Base-by-base conservation (phyloP, 1,284 basidiomycete species). In the Xanthoconium separans region DNA sequence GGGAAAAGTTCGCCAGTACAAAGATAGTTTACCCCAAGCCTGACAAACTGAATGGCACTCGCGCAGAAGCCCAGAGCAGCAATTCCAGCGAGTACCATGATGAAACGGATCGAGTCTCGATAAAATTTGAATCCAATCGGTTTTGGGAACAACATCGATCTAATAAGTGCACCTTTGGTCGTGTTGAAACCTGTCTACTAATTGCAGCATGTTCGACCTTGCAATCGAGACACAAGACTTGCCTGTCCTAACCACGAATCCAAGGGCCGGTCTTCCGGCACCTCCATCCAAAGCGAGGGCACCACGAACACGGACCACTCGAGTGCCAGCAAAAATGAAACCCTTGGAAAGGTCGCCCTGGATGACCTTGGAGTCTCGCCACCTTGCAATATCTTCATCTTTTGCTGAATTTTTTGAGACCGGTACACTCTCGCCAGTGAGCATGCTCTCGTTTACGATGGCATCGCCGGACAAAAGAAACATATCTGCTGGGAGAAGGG, bases 111-210 rank as follows among this genome's bases (percentile, higher is more conserved):
- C 8, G 96, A 98, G 73, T 99, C 97, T 31, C 94, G 88, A 73
- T 98, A 97, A 71, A 97, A 98, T 71, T 96, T 95, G 81, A 93
- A 95, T 0, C 95, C 96, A 65, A 98, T 95, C 0, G 96, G 95
- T 69, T 98, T 98, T 0, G 97, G 97, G 76, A 97, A 99, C 16
- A 99, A 78, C 97, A 99, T 99, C 0, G 95, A 97, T 24, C 97
- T 83, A 9, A 99, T 85, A 18, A 99, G 79, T 0, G 96, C 91
- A 31, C 97, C 97, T 73, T 99, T 99, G 12, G 97, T 99, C 3
- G 97, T 99, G 70, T 93, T 93, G 75, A 99, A 99, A 0, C 93
- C 93, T 91, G 57, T 29, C 13, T 37, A 43, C 27, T 27, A 44
- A 43, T 43, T 47, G 56, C 48, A 54, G 45, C 44, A 27, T 37